Base-by-base conservation (phyloP, 2,329 filamentous ascomycete species). In the Macrophomina tecta region DNA sequence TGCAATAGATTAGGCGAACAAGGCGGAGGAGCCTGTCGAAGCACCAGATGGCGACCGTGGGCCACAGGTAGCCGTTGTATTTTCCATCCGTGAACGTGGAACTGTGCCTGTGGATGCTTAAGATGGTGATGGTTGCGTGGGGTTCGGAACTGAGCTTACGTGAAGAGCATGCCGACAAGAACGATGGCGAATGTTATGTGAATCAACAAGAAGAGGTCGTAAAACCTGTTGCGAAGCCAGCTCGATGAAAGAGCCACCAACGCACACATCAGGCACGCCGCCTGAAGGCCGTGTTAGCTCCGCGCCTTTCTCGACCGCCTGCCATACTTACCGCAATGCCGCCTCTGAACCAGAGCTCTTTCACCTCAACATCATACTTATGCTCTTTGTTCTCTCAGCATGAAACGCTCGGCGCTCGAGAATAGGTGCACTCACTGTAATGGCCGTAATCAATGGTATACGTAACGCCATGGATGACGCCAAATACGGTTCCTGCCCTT, bases 381-480 rank as follows among this genome's bases (percentile, higher is more conserved):
- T 62, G 42, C 16, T 9, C 58, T 45, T 61, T 23, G 18, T 18
- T 34, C 11, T 18, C 12, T 46, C 6, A 16, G 40, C 38, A 40
- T 1, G 3, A 9, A 3, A 8, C 18, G 1, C 8, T 7, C 4
- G 6, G 12, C 12, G 8, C 4, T 2, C 7, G 32, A 23, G 7
- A 7, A n/a, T 11, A 12, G 5, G 12, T 30, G 6, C 1, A 40
- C 46, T 14, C 23, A 64, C 61, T 51, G 74, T 72, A 69, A 36
- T 72, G 64, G 38, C 79, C 72, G 1, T 84, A 77, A 30, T 84
- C 75, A 1, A 84, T 68, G 0, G 85, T 82, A 68, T 90, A 91
- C 0, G 84, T 83, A 1, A 89, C 66, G 0, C 88, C 89, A 71
- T 92, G 90, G 0, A 89, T 74, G 1, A 90, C 80, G 1, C 87